Conservation (phyloP, 2,329 filamentous ascomycete genomes). For the Neonectria faginata region DNA sequence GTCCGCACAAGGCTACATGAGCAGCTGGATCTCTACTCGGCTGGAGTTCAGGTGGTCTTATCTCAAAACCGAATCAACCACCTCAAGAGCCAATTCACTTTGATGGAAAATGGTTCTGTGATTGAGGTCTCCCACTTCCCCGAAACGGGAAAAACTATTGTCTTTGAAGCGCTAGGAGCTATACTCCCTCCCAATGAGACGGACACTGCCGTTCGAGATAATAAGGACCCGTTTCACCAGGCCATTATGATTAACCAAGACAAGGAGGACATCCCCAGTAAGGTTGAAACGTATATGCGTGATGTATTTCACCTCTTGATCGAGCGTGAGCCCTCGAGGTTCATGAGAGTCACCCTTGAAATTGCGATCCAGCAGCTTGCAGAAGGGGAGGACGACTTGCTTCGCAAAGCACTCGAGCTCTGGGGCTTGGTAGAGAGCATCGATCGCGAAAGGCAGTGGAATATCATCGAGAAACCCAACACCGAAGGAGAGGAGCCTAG, state of each 20-base stretch:
- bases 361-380: conserved; percentile 61
- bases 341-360: conserved; percentile 69
- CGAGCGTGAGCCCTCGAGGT: conserved; percentile 68
- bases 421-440: conserved; percentile 75
- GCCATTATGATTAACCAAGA: conserved; percentile 71
- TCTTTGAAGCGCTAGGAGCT: conserved; percentile 51
- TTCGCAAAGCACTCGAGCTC: conserved; percentile 70
- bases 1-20: conserved; percentile 72
- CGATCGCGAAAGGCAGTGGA: conserved; percentile 73
- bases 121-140: conserved; percentile 72
- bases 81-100: conserved; percentile 62
- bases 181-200: conserved; percentile 52
- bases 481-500: conserved; percentile 55
- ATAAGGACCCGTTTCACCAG: conserved; percentile 50
- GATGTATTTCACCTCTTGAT: conserved; percentile 69
- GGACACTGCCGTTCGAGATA: conserved; percentile 51
- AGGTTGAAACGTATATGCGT: conserved; percentile 71
- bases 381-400: conserved; percentile 64
- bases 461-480: conserved; percentile 62
- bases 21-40: conserved; percentile 72
- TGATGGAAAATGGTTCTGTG: conserved; percentile 61
- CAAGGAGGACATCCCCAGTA: conserved; percentile 68
- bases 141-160: conserved; percentile 58
- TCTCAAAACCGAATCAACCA: conserved; percentile 69
- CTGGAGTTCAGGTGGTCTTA: conserved; percentile 72